A percentile compares a stretch with the other conserved stretches of the same genome.
Evolutionary conservation across 805 yeast genomes (phyloP).

Genomic region (fission yeast (Schizosaccharomyces pombe)): ASM294v3 CU329670.1:3389001-3389500

Average conservation of each 20-base stretch:
- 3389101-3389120: slow-evolving; percentile 42
- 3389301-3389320: slow-evolving; percentile 52
- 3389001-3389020: slow-evolving; percentile 56
- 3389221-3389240: slow-evolving; percentile 58
- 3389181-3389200: slow-evolving; percentile 57
- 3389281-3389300: slow-evolving; percentile 56
- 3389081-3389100: slow-evolving; percentile 64
- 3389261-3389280: slow-evolving; percentile 64
- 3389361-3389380: too few relatives aligned
- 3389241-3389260: slow-evolving; percentile 73
- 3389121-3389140: slow-evolving; percentile 50
- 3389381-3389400: too few relatives aligned
- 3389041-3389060: slow-evolving; percentile 78
- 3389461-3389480: too few relatives aligned
- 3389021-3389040: slow-evolving; percentile 63
- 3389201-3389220: slow-evolving; percentile 53
- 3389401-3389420: too few relatives aligned
- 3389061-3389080: slow-evolving; percentile 66
- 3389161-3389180: slow-evolving; percentile 37
- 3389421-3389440: too few relatives aligned
- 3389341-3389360: too few relatives aligned
- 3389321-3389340: too few relatives aligned
- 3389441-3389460: too few relatives aligned
- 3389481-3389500: too few relatives aligned
- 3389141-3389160: slow-evolving; percentile 49